phyloP scores from a whole-genome alignment of 2,329 filamentous ascomycete species.

The Leptographium radiaticola region DNA sequence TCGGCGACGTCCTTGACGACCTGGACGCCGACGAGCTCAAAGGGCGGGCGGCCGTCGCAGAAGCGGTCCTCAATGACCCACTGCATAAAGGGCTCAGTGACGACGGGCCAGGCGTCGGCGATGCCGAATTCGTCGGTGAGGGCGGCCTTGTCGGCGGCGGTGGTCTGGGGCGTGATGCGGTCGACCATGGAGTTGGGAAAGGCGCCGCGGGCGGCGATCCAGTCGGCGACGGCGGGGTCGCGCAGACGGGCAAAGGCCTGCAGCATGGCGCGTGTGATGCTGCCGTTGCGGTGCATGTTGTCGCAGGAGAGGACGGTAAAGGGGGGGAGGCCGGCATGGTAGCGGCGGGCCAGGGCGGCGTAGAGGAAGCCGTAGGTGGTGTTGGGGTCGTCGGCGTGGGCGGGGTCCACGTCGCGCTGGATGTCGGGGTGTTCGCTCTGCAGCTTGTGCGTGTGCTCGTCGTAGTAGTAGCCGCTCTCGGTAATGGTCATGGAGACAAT shows the following conservation, averaged over 20 bases:
- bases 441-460: slow-evolving; percentile 43
- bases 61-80: slow-evolving; percentile 43
- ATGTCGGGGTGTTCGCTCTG: slow-evolving; percentile 34
- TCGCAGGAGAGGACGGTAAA: slow-evolving; percentile 43
- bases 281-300: slow-evolving; percentile 44
- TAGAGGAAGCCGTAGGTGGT: slow-evolving; percentile 41
- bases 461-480: slow-evolving; percentile 44
- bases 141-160: slow-evolving; percentile 27
- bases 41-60: slow-evolving; percentile 34
- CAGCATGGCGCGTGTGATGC: slow-evolving; percentile 39
- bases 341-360: slow-evolving; percentile 32
- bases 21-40: slow-evolving; percentile 39
- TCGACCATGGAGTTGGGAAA: slow-evolving; percentile 45
- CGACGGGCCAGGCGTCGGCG: slow-evolving; percentile 38
- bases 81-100: slow-evolving; percentile 43
- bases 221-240: slow-evolving; percentile 32
- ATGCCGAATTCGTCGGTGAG: slow-evolving; percentile 32
- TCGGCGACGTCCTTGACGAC: slow-evolving; percentile 36
- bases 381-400: slow-evolving; percentile 26
- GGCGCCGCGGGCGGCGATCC: slow-evolving; percentile 32
- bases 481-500: slow-evolving; percentile 44
- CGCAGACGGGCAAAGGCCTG: slow-evolving; percentile 32
- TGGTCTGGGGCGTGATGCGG: slow-evolving; percentile 39
- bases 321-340: slow-evolving; percentile 31
- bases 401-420: slow-evolving; percentile 32